phyloP scores from a whole-genome alignment of 768 basidiomycete genomes.

The Tulasnella sp. region DNA sequence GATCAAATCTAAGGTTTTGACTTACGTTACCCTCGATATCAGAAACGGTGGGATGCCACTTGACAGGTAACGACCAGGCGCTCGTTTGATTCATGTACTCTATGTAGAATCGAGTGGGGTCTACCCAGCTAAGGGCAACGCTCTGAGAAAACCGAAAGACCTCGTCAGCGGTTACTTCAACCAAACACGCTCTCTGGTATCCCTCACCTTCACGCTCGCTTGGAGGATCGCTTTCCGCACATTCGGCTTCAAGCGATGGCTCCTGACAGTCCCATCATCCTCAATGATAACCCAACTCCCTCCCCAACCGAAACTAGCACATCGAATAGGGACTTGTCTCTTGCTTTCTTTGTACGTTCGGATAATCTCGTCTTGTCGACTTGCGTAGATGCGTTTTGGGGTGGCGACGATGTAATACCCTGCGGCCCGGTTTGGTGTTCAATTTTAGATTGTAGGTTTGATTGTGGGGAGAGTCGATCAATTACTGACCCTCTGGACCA shows the following conservation, averaged over 20 bases:
- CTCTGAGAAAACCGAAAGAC: background rate
- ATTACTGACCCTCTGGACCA: background rate
- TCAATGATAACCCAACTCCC: slow-evolving; percentile 4
- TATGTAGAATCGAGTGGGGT: background rate
- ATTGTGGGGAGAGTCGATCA: too few relatives aligned
- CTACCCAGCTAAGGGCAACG: background rate
- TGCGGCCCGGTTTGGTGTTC: background rate
- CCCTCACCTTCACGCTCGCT: background rate
- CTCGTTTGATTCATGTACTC: background rate
- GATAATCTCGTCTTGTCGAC: background rate
- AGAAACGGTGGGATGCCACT: background rate
- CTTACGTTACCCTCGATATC: background rate
- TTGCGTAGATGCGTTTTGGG: background rate
- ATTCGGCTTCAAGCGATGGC: background rate
- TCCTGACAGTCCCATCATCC: background rate
- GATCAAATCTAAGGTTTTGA: too few relatives aligned
- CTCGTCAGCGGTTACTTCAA: too few relatives aligned
- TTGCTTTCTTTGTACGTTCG: background rate
- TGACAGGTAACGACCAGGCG: background rate
- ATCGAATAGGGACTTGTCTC: background rate
- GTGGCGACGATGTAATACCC: slow-evolving; percentile 4
- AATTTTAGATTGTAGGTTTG: background rate
- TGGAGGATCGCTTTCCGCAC: background rate
- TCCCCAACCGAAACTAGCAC: background rate
- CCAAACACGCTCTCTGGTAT: too few relatives aligned